These are phyloP conservation scores for Solanum pinnatisectum DNA, from an alignment of 257 asterid genomes.

Conservation along the genomic window DNA sequence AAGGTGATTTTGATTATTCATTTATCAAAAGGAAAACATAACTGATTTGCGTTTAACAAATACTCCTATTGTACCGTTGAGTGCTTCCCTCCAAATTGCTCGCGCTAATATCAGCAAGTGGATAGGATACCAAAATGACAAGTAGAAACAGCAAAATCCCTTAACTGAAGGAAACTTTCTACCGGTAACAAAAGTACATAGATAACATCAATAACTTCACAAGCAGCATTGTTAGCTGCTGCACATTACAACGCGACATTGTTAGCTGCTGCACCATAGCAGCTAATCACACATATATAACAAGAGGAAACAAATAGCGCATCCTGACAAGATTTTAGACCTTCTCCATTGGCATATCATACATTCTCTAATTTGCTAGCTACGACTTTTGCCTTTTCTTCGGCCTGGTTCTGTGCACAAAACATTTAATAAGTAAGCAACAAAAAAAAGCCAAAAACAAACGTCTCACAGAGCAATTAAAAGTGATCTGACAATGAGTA, in stretches of 20 bases:
- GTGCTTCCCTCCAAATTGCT: neutral
- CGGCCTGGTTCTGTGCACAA: neutral
- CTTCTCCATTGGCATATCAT: neutral
- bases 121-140: neutral
- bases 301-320: neutral
- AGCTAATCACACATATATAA: neutral
- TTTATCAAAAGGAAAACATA: neutral
- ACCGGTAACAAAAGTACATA: neutral
- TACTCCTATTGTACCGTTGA: neutral
- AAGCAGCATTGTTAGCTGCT: neutral
- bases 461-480: neutral
- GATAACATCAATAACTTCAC: neutral
- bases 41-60: neutral
- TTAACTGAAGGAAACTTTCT: neutral
- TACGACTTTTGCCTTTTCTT: neutral
- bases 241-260: neutral
- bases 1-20: neutral
- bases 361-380: slow-evolving; percentile 6
- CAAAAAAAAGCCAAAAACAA: neutral
- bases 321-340: neutral
- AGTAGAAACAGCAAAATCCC: neutral
- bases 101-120: neutral
- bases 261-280: slow-evolving; percentile 7
- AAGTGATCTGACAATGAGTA: neutral
- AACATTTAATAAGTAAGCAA: neutral